Evolutionary conservation across 352 stramenopile species (phyloP).

Genomic region (Pythium scleroteichum): DNA sequence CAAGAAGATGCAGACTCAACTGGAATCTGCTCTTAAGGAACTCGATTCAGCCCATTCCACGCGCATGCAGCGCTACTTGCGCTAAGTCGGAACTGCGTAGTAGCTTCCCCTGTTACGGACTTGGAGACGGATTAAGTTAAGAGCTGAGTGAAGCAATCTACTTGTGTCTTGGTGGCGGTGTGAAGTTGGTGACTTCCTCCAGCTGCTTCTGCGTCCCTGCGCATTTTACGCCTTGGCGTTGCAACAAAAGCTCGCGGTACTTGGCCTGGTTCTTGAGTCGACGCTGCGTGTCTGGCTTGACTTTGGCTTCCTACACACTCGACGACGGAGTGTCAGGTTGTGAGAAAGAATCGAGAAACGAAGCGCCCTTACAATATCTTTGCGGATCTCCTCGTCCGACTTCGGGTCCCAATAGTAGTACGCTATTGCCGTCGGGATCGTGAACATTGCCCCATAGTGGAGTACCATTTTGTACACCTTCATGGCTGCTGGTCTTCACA

Average conservation of each 20-base stretch:
- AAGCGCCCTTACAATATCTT: slow-evolving; percentile 53
- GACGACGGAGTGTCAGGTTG: no score
- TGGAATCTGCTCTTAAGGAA: slow-evolving; percentile 71
- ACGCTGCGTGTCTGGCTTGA: slow-evolving; percentile 59
- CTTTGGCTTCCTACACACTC: slow-evolving; percentile 56
- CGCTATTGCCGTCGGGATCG: slow-evolving; percentile 63
- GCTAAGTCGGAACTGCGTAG: no score
- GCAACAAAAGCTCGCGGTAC: slow-evolving; percentile 75
- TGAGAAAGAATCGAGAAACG: no score
- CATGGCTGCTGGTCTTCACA: no score
- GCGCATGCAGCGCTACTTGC: slow-evolving; percentile 78
- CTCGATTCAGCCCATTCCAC: slow-evolving; percentile 65
- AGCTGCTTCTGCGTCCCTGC: slow-evolving; percentile 73
- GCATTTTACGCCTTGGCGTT: slow-evolving; percentile 40
- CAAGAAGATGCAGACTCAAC: slow-evolving; percentile 57
- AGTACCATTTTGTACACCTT: slow-evolving; percentile 86
- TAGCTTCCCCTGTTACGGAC: no score
- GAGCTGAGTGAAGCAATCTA: not conserved
- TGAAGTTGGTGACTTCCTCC: slow-evolving; percentile 78
- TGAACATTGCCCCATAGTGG: slow-evolving; percentile 76
- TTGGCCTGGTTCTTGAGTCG: slow-evolving; percentile 71
- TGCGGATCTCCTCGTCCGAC: slow-evolving; percentile 74
- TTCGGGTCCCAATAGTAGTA: slow-evolving; percentile 74
- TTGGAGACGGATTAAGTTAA: slow-evolving; percentile 7
- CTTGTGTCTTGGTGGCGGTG: slow-evolving; percentile 20